Percentiles rank a stretch among this genome's conserved stretches.
These are phyloP conservation scores for Acephala macrosclerotiorum DNA, from an alignment of 2,329 filamentous ascomycete species.

Conservation along the genomic window DNA sequence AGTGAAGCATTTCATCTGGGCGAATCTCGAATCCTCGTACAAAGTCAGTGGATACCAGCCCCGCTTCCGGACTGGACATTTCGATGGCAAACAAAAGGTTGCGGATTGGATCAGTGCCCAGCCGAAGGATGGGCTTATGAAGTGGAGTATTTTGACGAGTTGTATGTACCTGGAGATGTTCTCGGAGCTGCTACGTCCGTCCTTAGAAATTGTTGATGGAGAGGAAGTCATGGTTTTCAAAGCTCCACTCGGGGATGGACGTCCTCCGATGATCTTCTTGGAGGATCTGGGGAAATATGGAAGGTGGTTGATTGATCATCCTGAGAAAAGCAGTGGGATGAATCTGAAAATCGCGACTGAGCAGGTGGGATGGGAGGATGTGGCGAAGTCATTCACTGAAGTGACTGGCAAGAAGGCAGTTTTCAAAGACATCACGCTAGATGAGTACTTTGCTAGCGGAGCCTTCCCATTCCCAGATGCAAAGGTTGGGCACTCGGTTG, in stretches of 20 bases:
- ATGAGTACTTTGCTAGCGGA: constrained; percentile 30
- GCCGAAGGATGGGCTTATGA: constrained; percentile 29
- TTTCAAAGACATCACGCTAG: constrained; percentile 31
- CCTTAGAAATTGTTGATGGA: constrained; percentile 21
- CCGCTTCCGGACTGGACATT: constrained; percentile 48
- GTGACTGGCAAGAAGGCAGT: constrained; percentile 32
- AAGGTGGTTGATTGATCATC: constrained; percentile 40
- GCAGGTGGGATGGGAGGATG: constrained; percentile 32
- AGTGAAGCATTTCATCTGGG: constrained; percentile 45
- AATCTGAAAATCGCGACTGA: constrained; percentile 39
- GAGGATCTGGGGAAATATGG: constrained; percentile 39
- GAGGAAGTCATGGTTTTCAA: constrained; percentile 24
- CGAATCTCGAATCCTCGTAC: constrained; percentile 48
- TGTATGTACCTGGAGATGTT: constrained; percentile 45
- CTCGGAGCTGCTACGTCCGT: constrained; percentile 32
- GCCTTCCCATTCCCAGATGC: constrained; percentile 27
- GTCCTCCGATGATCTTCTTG: constrained; percentile 35
- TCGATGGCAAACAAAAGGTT: constrained; percentile 49
- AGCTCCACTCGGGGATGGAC: constrained; percentile 31
- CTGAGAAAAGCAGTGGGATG: constrained; percentile 33
- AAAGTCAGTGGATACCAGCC: constrained; percentile 48
- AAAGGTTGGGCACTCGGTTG: constrained; percentile 31
- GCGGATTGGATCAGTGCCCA: constrained; percentile 35
- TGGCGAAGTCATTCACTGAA: constrained; percentile 30
- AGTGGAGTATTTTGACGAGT: constrained; percentile 40